Evolutionary conservation across 2,329 filamentous ascomycete genomes (phyloP).

Genomic region (Alternaria alternata): DNA sequence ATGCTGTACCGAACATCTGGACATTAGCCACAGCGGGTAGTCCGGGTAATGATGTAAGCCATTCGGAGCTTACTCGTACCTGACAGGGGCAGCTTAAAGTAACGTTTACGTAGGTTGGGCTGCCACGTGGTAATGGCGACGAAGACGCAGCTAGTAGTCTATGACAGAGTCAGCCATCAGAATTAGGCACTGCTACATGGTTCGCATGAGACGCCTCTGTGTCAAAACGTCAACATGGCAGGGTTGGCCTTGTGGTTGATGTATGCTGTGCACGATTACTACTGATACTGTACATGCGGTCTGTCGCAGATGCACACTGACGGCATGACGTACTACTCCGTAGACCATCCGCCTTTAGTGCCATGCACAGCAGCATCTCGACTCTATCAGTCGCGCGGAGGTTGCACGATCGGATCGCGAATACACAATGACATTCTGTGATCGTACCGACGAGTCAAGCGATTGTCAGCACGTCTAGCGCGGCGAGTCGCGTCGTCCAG

Average conservation of each 20-base stretch:
- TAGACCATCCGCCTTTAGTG: neutral
- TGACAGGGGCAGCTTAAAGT: neutral
- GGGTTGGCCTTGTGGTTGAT: neutral
- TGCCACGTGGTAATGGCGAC: neutral
- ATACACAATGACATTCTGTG: neutral
- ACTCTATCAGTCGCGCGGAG: neutral
- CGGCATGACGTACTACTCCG: neutral
- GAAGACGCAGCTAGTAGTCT: neutral
- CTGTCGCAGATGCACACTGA: slow-evolving; percentile 2
- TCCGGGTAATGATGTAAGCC: neutral
- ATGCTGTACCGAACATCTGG: neutral
- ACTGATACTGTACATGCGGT: neutral
- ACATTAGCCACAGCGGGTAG: neutral
- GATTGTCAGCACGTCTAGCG: slow-evolving; percentile 6
- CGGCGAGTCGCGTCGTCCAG: slow-evolving; percentile 2
- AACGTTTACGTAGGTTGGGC: neutral
- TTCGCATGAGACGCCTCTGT: neutral
- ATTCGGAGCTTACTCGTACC: neutral
- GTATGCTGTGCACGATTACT: slow-evolving; percentile 1
- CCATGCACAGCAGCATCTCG: neutral
- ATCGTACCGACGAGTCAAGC: slow-evolving; percentile 8
- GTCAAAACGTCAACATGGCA: neutral
- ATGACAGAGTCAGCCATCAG: neutral
- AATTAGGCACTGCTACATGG: neutral
- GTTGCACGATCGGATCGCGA: slow-evolving; percentile 1